Conservation (phyloP, 345 rosid species). For the Moricandia arvensis region DNA sequence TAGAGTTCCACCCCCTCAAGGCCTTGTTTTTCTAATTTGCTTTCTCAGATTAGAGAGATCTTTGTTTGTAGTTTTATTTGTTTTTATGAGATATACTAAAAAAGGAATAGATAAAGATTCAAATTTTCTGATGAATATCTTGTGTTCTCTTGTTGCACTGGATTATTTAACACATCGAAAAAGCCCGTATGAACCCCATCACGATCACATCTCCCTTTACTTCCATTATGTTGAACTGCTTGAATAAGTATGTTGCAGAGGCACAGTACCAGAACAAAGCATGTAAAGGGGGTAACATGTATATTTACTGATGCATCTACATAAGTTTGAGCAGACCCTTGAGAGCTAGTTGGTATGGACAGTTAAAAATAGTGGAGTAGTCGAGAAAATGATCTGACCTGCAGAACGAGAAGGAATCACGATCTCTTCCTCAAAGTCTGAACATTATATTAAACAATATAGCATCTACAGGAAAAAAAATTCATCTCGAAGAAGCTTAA, state of each 20-base stretch:
- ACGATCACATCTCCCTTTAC: slow-evolving; percentile 67
- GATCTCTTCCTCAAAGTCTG: background rate
- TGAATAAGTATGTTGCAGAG: slow-evolving; percentile 12
- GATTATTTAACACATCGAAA: slow-evolving; percentile 39
- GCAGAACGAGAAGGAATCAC: slow-evolving; percentile 27
- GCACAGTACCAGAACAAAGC: background rate
- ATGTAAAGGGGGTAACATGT: background rate
- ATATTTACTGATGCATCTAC: slow-evolving; percentile 74
- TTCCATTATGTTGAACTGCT: slow-evolving; percentile 67
- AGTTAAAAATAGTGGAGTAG: slow-evolving; percentile 84
- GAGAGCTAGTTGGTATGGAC: slow-evolving; percentile 88
- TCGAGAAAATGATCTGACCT: slow-evolving; percentile 64
- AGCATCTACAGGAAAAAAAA: background rate
- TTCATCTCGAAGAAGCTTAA: slow-evolving; percentile 72
- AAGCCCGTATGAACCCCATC: slow-evolving; percentile 92
- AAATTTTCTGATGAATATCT: background rate
- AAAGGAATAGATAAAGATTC: slow-evolving; percentile 14
- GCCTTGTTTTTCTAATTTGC: background rate
- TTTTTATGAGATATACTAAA: slow-evolving; percentile 8
- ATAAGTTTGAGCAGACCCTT: slow-evolving; percentile 67
- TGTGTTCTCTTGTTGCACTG: background rate
- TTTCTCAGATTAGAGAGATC: slow-evolving; percentile 3
- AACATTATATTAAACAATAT: slow-evolving; percentile 5
- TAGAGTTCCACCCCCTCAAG: slow-evolving; percentile 11
- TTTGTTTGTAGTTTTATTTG: background rate